Conservation (phyloP, 495 filamentous ascomycete genomes). For the Penicillium argentinense region DNA sequence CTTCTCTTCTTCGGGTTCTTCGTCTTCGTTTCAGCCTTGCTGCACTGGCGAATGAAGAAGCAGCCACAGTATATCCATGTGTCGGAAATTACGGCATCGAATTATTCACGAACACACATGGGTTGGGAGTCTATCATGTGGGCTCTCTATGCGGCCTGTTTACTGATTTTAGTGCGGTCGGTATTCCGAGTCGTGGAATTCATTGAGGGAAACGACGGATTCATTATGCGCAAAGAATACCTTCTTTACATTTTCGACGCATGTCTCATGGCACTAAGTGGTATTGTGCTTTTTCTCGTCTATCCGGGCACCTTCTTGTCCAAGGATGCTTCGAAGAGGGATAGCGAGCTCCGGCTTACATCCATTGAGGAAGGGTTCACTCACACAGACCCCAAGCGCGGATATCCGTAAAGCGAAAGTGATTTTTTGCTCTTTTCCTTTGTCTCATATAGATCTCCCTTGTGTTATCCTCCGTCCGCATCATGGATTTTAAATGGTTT, state of each 20-base stretch:
- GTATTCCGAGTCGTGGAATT: slow-evolving; percentile 65
- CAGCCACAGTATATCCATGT: not conserved
- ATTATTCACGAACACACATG: slow-evolving; percentile 6
- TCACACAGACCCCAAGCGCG: not conserved
- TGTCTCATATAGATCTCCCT: no score
- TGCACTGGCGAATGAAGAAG: slow-evolving; percentile 33
- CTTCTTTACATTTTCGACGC: slow-evolving; percentile 64
- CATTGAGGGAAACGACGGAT: slow-evolving; percentile 53
- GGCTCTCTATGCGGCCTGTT: slow-evolving; percentile 51
- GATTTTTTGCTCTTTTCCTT: not conserved
- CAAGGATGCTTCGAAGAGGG: slow-evolving; percentile 1
- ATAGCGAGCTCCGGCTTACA: slow-evolving; percentile 12
- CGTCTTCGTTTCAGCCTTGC: slow-evolving; percentile 32
- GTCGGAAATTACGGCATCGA: slow-evolving; percentile 10
- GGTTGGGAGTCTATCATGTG: slow-evolving; percentile 52
- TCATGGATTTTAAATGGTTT: no score
- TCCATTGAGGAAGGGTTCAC: not conserved
- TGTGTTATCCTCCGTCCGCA: no score
- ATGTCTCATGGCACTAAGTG: slow-evolving; percentile 50
- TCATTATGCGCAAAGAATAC: slow-evolving; percentile 52
- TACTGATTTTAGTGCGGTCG: slow-evolving; percentile 58
- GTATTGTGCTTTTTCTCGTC: slow-evolving; percentile 2
- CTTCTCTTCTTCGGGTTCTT: slow-evolving; percentile 46
- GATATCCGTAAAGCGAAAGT: no score
- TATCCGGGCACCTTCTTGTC: slow-evolving; percentile 9